Evolutionary conservation across 2,329 filamentous ascomycete genomes (phyloP).

Genomic region (Pestalotiopsis sp.): DNA sequence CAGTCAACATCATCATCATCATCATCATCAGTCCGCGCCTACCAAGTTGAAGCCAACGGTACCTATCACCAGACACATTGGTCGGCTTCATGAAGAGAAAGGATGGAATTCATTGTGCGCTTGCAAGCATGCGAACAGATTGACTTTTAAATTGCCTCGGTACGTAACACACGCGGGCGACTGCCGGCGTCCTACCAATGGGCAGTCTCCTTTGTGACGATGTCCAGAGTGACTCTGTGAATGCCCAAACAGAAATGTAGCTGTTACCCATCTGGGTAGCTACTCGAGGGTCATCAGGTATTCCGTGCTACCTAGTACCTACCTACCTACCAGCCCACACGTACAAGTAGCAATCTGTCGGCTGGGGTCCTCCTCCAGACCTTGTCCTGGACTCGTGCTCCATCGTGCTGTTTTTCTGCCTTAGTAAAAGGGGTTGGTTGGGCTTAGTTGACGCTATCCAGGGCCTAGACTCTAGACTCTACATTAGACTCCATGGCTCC

Average conservation of each 20-base stretch:
- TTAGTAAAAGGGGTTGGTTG: not conserved
- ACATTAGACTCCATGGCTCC: too few relatives aligned
- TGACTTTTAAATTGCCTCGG: not conserved
- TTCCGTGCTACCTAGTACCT: too few relatives aligned
- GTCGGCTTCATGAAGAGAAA: not conserved
- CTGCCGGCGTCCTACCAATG: not conserved
- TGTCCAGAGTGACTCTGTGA: not conserved
- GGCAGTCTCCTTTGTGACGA: not conserved
- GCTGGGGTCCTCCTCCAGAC: not conserved
- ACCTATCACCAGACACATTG: not conserved
- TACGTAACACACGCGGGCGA: not conserved
- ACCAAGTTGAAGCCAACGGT: not conserved
- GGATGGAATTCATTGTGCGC: not conserved
- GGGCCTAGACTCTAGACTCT: too few relatives aligned
- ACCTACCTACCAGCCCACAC: too few relatives aligned
- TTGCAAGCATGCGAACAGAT: not conserved
- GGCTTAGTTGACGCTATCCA: not conserved
- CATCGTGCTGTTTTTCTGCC: not conserved
- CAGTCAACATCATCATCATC: too few relatives aligned
- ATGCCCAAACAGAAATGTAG: too few relatives aligned
- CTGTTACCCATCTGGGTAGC: too few relatives aligned
- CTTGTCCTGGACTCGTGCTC: not conserved
- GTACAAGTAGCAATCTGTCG: not conserved
- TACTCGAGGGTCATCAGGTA: too few relatives aligned
- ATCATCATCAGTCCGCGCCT: not conserved